Evolutionary conservation across 2,329 filamentous ascomycete species (phyloP).

Genomic region (Knufia fluminis): DNA sequence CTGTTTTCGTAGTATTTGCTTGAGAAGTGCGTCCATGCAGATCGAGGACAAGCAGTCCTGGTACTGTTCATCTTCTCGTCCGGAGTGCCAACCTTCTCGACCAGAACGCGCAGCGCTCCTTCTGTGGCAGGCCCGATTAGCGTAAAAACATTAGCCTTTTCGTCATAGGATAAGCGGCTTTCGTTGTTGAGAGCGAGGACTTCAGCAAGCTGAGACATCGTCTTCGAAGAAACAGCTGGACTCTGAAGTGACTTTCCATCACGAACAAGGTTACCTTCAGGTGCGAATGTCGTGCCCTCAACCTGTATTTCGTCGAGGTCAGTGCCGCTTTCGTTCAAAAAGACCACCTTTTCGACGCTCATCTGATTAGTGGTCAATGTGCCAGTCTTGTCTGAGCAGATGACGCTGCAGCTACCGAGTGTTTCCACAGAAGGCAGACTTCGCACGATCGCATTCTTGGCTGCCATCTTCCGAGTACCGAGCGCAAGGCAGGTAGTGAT

Average conservation of each 20-base stretch:
- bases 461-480: slow-evolving; percentile 96
- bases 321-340: slow-evolving; percentile 63
- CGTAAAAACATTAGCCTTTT: slow-evolving; percentile 62
- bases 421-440: slow-evolving; percentile 96
- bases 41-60: slow-evolving; percentile 38
- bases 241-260: slow-evolving; percentile 61
- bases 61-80: slow-evolving; percentile 51
- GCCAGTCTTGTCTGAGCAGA: slow-evolving; percentile 98
- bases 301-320: slow-evolving; percentile 79
- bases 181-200: slow-evolving; percentile 77
- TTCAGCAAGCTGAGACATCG: slow-evolving; percentile 67
- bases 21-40: slow-evolving; percentile 65
- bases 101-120: slow-evolving; percentile 79
- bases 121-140: slow-evolving; percentile 93
- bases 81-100: slow-evolving; percentile 87
- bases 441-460: slow-evolving; percentile 94
- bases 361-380: slow-evolving; percentile 98
- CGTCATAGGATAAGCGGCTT: slow-evolving; percentile 70
- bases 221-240: slow-evolving; percentile 61
- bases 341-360: slow-evolving; percentile 91
- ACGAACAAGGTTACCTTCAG: slow-evolving; percentile 62
- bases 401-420: slow-evolving; percentile 95
- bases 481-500: slow-evolving; percentile 97
- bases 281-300: slow-evolving; percentile 85
- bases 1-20: slow-evolving; percentile 76